A percentile compares a stretch with the other conserved stretches of the same genome.
Evolutionary conservation across 345 rosid species (phyloP).

Genomic region (Gossypium turneri): DNA sequence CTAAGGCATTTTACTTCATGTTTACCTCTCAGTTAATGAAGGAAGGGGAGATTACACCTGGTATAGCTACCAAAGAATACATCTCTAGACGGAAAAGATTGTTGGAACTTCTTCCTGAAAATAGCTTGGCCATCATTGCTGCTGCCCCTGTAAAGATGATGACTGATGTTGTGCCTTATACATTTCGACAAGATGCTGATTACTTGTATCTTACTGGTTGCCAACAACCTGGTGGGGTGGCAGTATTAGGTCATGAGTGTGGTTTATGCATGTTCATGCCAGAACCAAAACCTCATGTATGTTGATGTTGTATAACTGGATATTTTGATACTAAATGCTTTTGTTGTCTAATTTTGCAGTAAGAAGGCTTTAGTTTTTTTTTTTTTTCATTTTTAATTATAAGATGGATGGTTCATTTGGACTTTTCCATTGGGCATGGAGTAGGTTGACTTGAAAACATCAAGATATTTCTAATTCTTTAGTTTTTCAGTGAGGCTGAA

Average conservation of each 20-base stretch:
- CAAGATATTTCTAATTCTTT: background rate
- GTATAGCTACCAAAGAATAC: conserved; percentile 66
- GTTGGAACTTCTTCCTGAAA: conserved; percentile 71
- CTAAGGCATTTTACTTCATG: background rate
- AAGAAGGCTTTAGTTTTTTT: background rate
- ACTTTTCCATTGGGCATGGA: background rate
- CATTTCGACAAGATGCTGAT: conserved; percentile 84
- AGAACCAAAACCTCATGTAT: conserved; percentile 68
- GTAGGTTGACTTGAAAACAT: background rate
- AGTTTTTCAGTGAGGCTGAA: background rate
- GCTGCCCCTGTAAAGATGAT: conserved; percentile 94
- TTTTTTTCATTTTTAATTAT: background rate
- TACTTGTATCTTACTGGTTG: conserved; percentile 86
- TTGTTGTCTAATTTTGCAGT: background rate
- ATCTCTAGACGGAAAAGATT: conserved; percentile 65
- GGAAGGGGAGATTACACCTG: conserved; percentile 92
- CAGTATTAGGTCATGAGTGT: conserved; percentile 60
- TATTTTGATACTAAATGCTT: background rate
- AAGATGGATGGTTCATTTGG: background rate
- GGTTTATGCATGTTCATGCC: conserved; percentile 99
- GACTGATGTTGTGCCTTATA: conserved; percentile 92
- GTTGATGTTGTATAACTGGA: conserved; percentile 10
- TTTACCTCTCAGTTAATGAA: conserved; percentile 52
- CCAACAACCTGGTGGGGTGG: conserved; percentile 93
- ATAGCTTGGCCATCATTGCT: conserved; percentile 74